Evolutionary conservation across 768 basidiomycete species (phyloP).

Genomic region (Tulasnella sp.): DNA sequence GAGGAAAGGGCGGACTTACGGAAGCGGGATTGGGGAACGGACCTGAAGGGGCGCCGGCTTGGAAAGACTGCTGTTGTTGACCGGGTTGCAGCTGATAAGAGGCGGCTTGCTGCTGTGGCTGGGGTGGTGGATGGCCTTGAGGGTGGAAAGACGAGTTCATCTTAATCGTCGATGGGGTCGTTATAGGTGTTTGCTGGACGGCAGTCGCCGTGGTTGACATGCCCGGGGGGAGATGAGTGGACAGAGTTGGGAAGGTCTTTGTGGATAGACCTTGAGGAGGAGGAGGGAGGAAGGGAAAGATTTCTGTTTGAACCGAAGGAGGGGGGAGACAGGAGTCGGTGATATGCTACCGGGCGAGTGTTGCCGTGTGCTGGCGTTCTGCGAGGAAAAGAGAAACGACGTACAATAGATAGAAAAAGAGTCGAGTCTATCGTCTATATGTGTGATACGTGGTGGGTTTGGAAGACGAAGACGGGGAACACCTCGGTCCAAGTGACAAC

Average conservation of each 20-base stretch:
- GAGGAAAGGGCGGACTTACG: neutral
- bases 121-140: neutral
- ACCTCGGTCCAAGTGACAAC: neutral
- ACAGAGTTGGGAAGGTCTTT: neutral
- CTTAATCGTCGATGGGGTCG: conserved; percentile 4
- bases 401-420: neutral
- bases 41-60: neutral
- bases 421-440: neutral
- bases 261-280: neutral
- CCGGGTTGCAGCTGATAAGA: conserved; percentile 8
- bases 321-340: neutral
- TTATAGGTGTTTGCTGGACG: neutral
- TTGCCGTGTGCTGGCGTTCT: neutral
- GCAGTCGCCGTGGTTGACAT: conserved; percentile 12
- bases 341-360: neutral
- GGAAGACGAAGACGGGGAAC: neutral
- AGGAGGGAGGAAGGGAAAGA: neutral
- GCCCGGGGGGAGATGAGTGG: neutral
- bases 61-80: neutral
- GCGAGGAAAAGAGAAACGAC: neutral
- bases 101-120: neutral
- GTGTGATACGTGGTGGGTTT: neutral
- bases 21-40: conserved; percentile 3
- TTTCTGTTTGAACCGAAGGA: neutral
- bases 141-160: conserved; percentile 8